These are phyloP conservation scores for Calonectria henricotiae DNA, from an alignment of 2,329 filamentous ascomycete genomes.

Conservation along the genomic window DNA sequence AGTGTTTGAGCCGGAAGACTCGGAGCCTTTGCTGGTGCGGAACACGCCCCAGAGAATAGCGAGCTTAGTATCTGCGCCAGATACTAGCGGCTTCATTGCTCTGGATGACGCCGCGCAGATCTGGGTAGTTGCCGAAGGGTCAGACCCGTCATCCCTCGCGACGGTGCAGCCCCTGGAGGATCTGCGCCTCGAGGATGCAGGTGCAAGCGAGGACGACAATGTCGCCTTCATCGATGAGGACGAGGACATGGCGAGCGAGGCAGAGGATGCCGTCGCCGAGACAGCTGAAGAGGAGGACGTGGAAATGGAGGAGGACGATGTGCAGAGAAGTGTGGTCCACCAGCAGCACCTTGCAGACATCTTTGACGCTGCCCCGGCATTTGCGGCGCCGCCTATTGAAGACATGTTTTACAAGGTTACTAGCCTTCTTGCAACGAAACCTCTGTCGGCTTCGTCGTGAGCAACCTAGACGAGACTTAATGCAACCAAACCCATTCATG, in stretches of 20 bases:
- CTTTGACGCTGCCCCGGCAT: conserved; percentile 79
- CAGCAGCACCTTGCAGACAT: conserved; percentile 79
- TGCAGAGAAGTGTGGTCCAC: conserved; percentile 74
- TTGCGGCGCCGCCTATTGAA: conserved; percentile 80
- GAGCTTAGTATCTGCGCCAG: conserved; percentile 76
- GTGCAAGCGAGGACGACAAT: conserved; percentile 50
- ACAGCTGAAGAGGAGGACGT: conserved; percentile 63
- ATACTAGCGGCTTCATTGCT: conserved; percentile 80
- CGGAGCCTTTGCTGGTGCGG: conserved; percentile 73
- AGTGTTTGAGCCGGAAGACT: conserved; percentile 77
- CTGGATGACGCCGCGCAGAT: conserved; percentile 85
- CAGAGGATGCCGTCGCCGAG: conserved; percentile 58
- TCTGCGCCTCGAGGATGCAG: conserved; percentile 65
- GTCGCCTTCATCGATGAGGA: conserved; percentile 55
- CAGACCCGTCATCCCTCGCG: conserved; percentile 68
- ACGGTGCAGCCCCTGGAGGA: conserved; percentile 72
- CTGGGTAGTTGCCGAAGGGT: conserved; percentile 74
- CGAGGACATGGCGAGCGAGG: conserved; percentile 63
- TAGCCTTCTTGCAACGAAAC: conserved; percentile 72
- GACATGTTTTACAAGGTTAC: conserved; percentile 84
- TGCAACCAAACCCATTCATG: conserved; percentile 21
- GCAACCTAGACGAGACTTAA: conserved; percentile 41
- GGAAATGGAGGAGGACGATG: conserved; percentile 65
- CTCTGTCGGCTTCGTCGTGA: conserved; percentile 55
- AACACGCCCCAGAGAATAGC: conserved; percentile 74